phyloP scores from a whole-genome alignment of 345 rosid genomes.

The Populus tremula region DNA sequence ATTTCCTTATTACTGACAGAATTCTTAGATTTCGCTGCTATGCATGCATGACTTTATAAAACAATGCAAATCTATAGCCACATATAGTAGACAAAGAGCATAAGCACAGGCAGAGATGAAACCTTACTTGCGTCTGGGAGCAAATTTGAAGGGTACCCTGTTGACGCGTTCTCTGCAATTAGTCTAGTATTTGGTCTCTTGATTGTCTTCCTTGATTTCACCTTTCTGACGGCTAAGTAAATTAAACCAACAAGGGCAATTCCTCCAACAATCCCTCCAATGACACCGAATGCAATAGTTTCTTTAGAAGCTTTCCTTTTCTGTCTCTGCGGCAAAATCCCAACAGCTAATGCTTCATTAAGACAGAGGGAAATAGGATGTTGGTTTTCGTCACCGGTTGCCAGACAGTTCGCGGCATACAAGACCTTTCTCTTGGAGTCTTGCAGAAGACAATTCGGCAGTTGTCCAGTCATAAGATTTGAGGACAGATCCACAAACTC shows the following conservation, averaged over 20 bases:
- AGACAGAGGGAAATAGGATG: constrained; percentile 65
- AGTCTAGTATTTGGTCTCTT: constrained; percentile 51
- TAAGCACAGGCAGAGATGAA: constrained; percentile 10
- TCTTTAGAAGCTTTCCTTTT: constrained; percentile 34
- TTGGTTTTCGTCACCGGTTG: constrained; percentile 44
- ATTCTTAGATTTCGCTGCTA: neutral
- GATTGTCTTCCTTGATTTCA: constrained; percentile 26
- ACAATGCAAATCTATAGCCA: neutral
- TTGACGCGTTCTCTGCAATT: constrained; percentile 65
- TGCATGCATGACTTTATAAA: neutral
- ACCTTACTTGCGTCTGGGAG: constrained; percentile 84
- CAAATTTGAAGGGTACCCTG: constrained; percentile 72
- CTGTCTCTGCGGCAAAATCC: constrained; percentile 56
- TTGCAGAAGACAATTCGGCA: constrained; percentile 63
- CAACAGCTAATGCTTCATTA: constrained; percentile 91
- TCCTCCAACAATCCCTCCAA: constrained; percentile 60
- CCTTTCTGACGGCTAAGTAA: constrained; percentile 46
- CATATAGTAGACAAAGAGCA: neutral
- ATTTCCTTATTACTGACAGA: neutral
- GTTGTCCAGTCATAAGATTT: constrained; percentile 71
- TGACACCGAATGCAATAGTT: constrained; percentile 47
- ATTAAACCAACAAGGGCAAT: constrained; percentile 44
- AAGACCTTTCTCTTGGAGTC: constrained; percentile 44
- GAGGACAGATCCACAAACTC: constrained; percentile 69
- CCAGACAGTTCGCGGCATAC: constrained; percentile 68